A percentile compares a stretch with the other conserved stretches of the same genome.
Conservation (phyloP, 2,329 filamentous ascomycete genomes). For the Neodidymelliopsis sp. region DNA sequence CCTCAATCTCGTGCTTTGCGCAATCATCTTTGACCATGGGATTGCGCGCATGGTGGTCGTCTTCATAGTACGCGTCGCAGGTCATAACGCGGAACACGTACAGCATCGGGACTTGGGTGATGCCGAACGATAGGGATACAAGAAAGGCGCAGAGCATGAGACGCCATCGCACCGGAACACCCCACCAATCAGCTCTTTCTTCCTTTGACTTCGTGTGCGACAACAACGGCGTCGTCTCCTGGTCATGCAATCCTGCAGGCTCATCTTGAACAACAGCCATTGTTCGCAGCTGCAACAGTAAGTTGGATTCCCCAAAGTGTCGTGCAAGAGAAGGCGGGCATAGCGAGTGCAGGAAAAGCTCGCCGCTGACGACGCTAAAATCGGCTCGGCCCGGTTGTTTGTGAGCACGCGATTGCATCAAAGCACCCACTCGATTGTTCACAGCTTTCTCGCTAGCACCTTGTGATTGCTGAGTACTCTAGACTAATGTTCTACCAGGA, state of each 20-base stretch:
- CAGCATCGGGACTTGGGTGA: conserved; percentile 61
- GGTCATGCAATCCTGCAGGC: neutral
- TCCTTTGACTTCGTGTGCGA: conserved; percentile 19
- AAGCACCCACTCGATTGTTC: too few species aligned
- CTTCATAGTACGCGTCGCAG: conserved; percentile 72
- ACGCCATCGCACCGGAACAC: conserved; percentile 47
- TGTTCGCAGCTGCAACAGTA: too few species aligned
- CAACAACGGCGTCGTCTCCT: conserved; percentile 29
- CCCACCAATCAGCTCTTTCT: conserved; percentile 13
- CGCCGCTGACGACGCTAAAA: too few species aligned
- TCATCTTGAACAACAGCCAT: neutral
- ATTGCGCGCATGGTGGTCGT: conserved; percentile 55
- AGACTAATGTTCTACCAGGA: too few species aligned
- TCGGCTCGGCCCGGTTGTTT: too few species aligned
- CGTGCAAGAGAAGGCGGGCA: too few species aligned
- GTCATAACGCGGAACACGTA: conserved; percentile 77
- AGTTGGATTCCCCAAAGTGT: too few species aligned
- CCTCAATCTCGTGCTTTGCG: conserved; percentile 67
- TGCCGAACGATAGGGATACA: conserved; percentile 61
- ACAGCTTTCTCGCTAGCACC: too few species aligned
- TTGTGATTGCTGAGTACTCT: too few species aligned
- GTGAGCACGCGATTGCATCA: too few species aligned
- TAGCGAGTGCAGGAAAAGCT: too few species aligned
- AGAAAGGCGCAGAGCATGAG: conserved; percentile 67
- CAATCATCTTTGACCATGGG: conserved; percentile 62